Evolutionary conservation across 331 rosid genomes (phyloP).

Genomic region (Pyrus hybrid): DNA sequence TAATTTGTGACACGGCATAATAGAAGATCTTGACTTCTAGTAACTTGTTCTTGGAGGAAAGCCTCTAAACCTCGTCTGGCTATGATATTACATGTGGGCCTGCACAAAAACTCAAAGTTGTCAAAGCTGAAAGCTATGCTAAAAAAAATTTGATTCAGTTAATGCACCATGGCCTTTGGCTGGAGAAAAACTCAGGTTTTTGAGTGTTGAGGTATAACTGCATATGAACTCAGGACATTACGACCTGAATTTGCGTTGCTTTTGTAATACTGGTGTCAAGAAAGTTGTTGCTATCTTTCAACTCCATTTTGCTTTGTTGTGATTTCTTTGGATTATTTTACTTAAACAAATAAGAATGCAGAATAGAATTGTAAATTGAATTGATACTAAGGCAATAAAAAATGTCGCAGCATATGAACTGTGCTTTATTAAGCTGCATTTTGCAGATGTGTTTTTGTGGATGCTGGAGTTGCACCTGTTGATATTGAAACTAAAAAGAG

Average conservation of each 20-base stretch:
- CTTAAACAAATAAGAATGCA: neutral
- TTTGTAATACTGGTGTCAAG: neutral
- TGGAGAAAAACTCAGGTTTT: neutral
- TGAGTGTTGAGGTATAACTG: neutral
- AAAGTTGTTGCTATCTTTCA: neutral
- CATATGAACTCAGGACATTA: neutral
- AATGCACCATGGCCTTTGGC: neutral
- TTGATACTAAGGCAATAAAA: neutral
- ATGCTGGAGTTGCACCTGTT: slow-evolving; percentile 80
- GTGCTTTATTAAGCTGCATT: slow-evolving; percentile 17
- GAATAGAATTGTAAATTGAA: neutral
- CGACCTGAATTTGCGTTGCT: neutral
- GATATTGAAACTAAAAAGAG: slow-evolving; percentile 86
- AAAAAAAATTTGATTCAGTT: neutral
- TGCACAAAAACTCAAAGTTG: neutral
- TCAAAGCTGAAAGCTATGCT: neutral
- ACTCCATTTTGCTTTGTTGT: neutral
- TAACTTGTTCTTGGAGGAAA: neutral
- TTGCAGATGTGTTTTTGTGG: slow-evolving; percentile 88
- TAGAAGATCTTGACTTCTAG: neutral
- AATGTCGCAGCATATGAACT: neutral
- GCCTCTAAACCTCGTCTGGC: neutral
- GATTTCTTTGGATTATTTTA: neutral
- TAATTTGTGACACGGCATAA: neutral
- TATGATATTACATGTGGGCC: neutral